A percentile compares a stretch with the other conserved stretches of the same genome.
Evolutionary conservation across 176 grass and related monocot species (phyloP).

Genomic region (Carex parvula): DNA sequence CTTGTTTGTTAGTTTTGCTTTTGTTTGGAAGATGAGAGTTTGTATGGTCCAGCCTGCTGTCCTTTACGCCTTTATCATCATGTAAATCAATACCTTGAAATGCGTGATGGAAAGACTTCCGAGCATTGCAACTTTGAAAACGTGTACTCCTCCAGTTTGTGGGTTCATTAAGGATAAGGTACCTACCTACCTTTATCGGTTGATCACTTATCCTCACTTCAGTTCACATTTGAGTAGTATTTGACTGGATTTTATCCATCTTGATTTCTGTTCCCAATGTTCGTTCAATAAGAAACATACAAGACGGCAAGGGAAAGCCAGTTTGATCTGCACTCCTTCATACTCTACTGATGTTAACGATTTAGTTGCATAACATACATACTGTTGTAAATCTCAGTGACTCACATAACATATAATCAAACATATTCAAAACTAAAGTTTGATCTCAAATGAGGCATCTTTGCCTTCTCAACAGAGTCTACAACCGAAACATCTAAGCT

Average conservation of each 20-base stretch:
- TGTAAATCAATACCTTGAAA: background rate
- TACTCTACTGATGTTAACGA: background rate
- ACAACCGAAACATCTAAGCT: conserved; percentile 25
- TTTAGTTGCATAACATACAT: background rate
- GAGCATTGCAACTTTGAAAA: background rate
- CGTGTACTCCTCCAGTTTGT: background rate
- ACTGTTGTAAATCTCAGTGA: background rate
- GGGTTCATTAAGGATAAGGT: background rate
- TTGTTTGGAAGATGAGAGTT: background rate
- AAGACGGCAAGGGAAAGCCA: background rate
- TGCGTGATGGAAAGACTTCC: conserved; percentile 9
- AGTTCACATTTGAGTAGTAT: background rate
- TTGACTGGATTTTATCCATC: background rate
- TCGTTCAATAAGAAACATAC: background rate
- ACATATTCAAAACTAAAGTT: conserved; percentile 15
- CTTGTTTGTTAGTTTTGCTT: too few relatives aligned
- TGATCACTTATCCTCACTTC: too few relatives aligned
- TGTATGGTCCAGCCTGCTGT: background rate
- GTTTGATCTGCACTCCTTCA: background rate
- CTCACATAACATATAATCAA: conserved; percentile 11
- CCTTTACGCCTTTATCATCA: background rate
- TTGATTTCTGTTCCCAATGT: background rate
- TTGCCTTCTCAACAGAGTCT: background rate
- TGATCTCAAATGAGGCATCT: background rate
- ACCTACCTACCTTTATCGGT: too few relatives aligned